phyloP scores from a whole-genome alignment of 306 rosid species.

The Gynostemma pentaphyllum region DNA sequence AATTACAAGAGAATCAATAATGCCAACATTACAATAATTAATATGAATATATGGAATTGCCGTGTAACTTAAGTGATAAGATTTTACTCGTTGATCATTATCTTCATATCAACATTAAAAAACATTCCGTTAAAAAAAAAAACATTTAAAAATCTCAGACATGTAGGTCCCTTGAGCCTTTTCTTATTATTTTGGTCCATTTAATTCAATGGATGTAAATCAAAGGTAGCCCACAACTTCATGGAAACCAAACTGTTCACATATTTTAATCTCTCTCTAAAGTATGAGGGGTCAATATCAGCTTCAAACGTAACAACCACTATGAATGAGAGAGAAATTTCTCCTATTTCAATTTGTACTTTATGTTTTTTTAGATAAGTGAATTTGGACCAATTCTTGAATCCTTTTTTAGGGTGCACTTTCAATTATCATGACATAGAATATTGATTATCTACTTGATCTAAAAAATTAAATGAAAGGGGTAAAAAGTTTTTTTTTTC shows the following conservation, averaged over 20 bases:
- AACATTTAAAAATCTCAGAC: slow-evolving; percentile 29
- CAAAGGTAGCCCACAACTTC: slow-evolving; percentile 12
- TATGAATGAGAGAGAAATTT: not conserved
- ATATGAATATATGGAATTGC: slow-evolving; percentile 7
- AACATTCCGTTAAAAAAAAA: slow-evolving; percentile 15
- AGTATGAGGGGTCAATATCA: slow-evolving; percentile 2
- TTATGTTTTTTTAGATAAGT: not conserved
- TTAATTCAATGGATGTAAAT: not conserved
- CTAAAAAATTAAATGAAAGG: too few relatives aligned
- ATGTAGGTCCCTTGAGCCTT: slow-evolving; percentile 25
- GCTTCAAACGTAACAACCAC: not conserved
- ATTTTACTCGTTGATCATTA: slow-evolving; percentile 26
- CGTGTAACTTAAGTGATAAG: slow-evolving; percentile 37
- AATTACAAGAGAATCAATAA: not conserved
- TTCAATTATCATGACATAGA: too few relatives aligned
- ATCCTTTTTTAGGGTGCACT: too few relatives aligned
- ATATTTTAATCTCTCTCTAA: not conserved
- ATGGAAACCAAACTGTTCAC: slow-evolving; percentile 18
- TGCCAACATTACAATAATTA: slow-evolving; percentile 12
- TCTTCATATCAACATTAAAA: slow-evolving; percentile 18
- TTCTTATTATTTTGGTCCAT: not conserved
- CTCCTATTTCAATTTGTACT: not conserved
- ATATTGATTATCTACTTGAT: too few relatives aligned
- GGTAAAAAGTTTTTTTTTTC: too few relatives aligned
- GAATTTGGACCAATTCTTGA: not conserved